Evolutionary conservation across 306 rosid species (phyloP).

Genomic region (Pyrus communis): DNA sequence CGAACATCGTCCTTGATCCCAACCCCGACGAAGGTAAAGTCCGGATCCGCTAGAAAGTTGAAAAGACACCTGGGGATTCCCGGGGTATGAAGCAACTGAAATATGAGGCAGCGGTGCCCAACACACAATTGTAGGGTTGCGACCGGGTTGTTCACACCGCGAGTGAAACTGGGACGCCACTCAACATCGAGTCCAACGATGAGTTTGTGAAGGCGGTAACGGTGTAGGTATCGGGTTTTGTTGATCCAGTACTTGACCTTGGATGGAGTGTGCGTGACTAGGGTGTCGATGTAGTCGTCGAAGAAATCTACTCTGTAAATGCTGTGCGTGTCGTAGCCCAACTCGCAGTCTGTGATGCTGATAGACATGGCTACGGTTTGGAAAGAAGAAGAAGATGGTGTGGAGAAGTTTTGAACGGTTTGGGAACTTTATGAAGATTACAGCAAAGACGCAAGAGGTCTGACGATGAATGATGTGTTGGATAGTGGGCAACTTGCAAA

Average conservation of each 20-base stretch:
- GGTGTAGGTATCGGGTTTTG: background rate
- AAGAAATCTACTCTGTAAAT: background rate
- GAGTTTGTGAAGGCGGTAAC: background rate
- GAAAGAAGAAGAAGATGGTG: background rate
- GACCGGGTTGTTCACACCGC: background rate
- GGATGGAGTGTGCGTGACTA: conserved; percentile 20
- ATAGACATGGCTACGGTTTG: background rate
- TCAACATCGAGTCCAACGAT: conserved; percentile 47
- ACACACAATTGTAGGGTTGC: conserved; percentile 36
- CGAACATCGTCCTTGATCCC: conserved; percentile 13
- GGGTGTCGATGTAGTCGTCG: background rate
- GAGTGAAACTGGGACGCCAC: conserved; percentile 27
- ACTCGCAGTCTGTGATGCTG: background rate
- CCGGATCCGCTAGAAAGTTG: conserved; percentile 3
- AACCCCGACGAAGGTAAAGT: conserved; percentile 30
- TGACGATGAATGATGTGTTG: background rate
- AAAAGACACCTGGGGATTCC: conserved; percentile 1
- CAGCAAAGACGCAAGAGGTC: background rate
- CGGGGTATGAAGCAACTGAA: conserved; percentile 14
- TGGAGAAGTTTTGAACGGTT: background rate
- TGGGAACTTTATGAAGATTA: background rate
- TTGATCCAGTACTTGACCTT: conserved; percentile 25
- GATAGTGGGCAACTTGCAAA: too few relatives aligned
- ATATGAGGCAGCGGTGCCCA: conserved; percentile 32
- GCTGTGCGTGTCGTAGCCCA: background rate